These are phyloP conservation scores for Pinus tabuliformis DNA, from an alignment of 75 land plant genomes.

Conservation along the genomic window DNA sequence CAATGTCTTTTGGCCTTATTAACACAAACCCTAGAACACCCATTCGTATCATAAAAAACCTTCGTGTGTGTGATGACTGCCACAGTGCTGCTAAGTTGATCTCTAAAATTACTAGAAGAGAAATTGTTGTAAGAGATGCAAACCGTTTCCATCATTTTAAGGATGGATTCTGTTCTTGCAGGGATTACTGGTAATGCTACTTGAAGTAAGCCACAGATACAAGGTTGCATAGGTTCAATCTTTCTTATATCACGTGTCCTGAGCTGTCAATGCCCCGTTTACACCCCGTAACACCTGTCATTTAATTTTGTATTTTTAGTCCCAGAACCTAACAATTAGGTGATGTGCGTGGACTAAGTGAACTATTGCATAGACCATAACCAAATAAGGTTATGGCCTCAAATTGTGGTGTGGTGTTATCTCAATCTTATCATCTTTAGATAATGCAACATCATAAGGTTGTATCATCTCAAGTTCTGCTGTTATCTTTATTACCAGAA, in stretches of 20 bases:
- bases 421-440: too few species aligned
- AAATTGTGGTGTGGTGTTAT: too few species aligned
- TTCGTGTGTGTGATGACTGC: conserved; percentile 46
- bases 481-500: too few species aligned
- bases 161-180: conserved; percentile 61
- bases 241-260: not conserved
- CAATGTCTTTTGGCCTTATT: conserved; percentile 51
- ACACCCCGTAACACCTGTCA: too few species aligned
- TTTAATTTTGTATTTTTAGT: too few species aligned
- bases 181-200: conserved; percentile 21
- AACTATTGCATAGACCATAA: too few species aligned
- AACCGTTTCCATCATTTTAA: conserved; percentile 50
- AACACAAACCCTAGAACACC: conserved; percentile 20
- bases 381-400: too few species aligned
- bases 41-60: conserved; percentile 42
- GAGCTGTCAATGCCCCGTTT: too few species aligned
- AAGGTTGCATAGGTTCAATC: not conserved
- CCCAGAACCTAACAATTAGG: too few species aligned
- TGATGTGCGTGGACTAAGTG: too few species aligned
- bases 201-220: not conserved
- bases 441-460: too few species aligned
- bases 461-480: too few species aligned
- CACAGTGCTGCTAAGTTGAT: conserved; percentile 45
- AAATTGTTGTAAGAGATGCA: conserved; percentile 44
- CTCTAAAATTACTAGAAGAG: conserved; percentile 17